These are phyloP conservation scores for Oxytropis ochrocephala DNA, from an alignment of 306 rosid genomes.

Conservation along the genomic window DNA sequence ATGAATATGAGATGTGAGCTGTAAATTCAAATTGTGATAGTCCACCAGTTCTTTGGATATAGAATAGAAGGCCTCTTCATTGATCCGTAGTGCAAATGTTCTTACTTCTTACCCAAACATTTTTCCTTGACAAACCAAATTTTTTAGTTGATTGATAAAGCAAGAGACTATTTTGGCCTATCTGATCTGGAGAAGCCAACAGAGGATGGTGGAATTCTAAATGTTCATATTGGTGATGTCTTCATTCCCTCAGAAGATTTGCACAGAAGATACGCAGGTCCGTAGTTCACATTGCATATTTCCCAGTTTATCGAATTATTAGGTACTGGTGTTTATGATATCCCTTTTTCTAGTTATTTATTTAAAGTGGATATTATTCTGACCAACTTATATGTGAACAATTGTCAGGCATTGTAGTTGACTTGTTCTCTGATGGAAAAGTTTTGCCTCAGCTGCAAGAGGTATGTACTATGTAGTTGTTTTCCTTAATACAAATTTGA, in stretches of 20 bases:
- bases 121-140: constrained; percentile 15
- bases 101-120: constrained; percentile 5
- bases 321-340: background rate
- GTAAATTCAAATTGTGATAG: background rate
- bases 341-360: background rate
- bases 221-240: constrained; percentile 71
- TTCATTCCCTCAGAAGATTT: constrained; percentile 52
- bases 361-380: background rate
- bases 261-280: constrained; percentile 73
- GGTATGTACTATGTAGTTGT: constrained; percentile 54
- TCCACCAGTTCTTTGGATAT: background rate
- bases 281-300: constrained; percentile 28
- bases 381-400: constrained; percentile 36
- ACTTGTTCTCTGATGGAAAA: constrained; percentile 74
- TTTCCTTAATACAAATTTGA: constrained; percentile 1
- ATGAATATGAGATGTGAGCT: too few species aligned
- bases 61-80: background rate
- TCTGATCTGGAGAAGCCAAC: constrained; percentile 74
- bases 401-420: constrained; percentile 71
- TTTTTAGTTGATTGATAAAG: constrained; percentile 74
- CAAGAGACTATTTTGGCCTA: constrained; percentile 71
- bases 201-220: constrained; percentile 69
- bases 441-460: constrained; percentile 75
- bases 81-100: background rate
- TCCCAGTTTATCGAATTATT: constrained; percentile 6